phyloP scores from a whole-genome alignment of 75 land plant species.

The Picea sitchensis region DNA sequence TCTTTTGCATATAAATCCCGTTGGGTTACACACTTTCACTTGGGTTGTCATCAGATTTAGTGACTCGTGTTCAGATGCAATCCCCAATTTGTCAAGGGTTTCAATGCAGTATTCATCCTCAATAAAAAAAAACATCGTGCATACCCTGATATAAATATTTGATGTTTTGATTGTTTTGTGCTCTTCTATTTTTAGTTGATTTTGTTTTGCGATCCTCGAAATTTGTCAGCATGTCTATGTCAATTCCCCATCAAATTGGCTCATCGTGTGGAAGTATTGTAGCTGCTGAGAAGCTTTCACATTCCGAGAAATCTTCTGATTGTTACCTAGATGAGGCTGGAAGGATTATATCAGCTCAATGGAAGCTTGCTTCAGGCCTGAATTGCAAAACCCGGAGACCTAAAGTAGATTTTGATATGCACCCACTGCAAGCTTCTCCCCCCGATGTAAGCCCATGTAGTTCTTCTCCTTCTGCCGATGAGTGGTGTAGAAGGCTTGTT shows the following conservation, averaged over 20 bases:
- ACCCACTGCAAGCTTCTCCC: conserved; percentile 4
- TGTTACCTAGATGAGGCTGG: neutral
- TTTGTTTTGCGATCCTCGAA: neutral
- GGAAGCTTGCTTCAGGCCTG: conserved; percentile 20
- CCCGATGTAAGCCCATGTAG: conserved; percentile 48
- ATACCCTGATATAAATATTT: neutral
- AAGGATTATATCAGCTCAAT: conserved; percentile 19
- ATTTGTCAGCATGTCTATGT: conserved; percentile 25
- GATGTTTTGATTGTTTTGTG: neutral
- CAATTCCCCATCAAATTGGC: conserved; percentile 42
- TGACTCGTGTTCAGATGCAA: neutral
- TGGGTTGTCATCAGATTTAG: neutral
- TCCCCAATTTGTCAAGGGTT: neutral
- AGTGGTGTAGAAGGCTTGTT: neutral
- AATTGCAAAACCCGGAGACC: conserved; percentile 19
- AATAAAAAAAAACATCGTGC: neutral
- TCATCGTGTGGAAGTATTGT: conserved; percentile 19
- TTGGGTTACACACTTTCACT: neutral
- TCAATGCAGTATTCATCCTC: neutral
- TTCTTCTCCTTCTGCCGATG: conserved; percentile 18
- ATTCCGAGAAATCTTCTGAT: neutral
- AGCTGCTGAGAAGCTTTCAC: neutral
- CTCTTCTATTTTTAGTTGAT: neutral
- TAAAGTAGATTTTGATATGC: conserved; percentile 5
- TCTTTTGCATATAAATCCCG: neutral